Evolutionary conservation across 371 early-diverging fungal species (phyloP).

Genomic region (Choanephora cucurbitarum): DNA sequence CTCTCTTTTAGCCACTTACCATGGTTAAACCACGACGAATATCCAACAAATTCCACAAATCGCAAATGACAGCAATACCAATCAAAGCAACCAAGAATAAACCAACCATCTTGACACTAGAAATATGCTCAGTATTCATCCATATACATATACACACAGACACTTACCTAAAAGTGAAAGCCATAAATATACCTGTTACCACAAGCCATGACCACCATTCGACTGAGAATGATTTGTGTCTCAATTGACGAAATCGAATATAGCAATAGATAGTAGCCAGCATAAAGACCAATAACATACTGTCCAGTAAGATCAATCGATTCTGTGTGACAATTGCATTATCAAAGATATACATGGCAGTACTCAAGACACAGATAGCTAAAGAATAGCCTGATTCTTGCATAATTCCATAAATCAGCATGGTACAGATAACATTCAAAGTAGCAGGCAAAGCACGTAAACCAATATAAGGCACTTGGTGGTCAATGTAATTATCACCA

Average conservation of each 20-base stretch:
- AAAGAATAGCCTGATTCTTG: conserved; percentile 85
- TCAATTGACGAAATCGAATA: conserved; percentile 81
- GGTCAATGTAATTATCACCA: conserved; percentile 84
- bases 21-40: conserved; percentile 74
- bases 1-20: conserved; percentile 35
- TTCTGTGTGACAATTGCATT: conserved; percentile 91
- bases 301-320: conserved; percentile 91
- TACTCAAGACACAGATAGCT: conserved; percentile 75
- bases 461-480: conserved; percentile 89
- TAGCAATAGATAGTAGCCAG: conserved; percentile 81
- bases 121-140: neutral
- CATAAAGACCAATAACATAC: conserved; percentile 90
- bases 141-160: neutral
- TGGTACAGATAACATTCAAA: conserved; percentile 78
- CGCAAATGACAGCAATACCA: conserved; percentile 84
- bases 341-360: conserved; percentile 84
- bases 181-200: conserved; percentile 71
- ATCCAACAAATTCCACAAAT: conserved; percentile 92
- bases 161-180: conserved; percentile 62
- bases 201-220: conserved; percentile 83
- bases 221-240: conserved; percentile 56
- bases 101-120: conserved; percentile 96
- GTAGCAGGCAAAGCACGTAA: conserved; percentile 81
- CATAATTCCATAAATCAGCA: conserved; percentile 84
- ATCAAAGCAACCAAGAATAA: conserved; percentile 83